A percentile compares a stretch with the other conserved stretches of the same genome.
These are phyloP conservation scores for Zygoascus tannicola DNA, from an alignment of 805 yeast species.

Conservation along the genomic window DNA sequence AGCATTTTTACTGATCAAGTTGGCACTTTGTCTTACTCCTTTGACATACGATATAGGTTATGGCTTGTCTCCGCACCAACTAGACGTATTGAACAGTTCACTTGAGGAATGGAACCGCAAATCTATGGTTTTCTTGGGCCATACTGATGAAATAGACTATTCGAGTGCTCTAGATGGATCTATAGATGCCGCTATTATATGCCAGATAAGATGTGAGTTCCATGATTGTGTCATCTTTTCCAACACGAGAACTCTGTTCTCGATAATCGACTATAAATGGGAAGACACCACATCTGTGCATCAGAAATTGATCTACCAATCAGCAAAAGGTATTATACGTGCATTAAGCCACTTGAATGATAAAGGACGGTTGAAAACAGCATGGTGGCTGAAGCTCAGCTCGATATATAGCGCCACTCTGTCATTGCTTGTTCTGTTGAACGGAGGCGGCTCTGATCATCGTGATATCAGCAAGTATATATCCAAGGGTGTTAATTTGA, in stretches of 20 bases:
- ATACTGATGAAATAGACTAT: conserved; percentile 21
- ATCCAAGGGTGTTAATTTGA: conserved; percentile 12
- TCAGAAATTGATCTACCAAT: conserved; percentile 2
- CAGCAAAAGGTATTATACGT: conserved; percentile 9
- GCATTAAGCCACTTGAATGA: conserved; percentile 7
- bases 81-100: conserved; percentile 9
- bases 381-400: conserved; percentile 43
- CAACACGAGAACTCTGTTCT: conserved; percentile 8
- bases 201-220: conserved; percentile 16
- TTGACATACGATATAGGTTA: conserved; percentile 11
- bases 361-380: conserved; percentile 16
- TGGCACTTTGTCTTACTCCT: conserved; percentile 12
- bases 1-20: conserved; percentile 17
- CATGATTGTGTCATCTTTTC: conserved; percentile 11
- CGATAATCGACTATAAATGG: conserved; percentile 10
- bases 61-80: conserved; percentile 8
- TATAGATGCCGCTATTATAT: conserved; percentile 13
- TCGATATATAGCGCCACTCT: conserved; percentile 33
- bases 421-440: conserved; percentile 26
- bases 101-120: conserved; percentile 17
- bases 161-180: conserved; percentile 11
- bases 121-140: conserved; percentile 17
- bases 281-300: conserved; percentile 5
- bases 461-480: conserved; percentile 11
- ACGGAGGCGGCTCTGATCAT: conserved; percentile 33